These are phyloP conservation scores for Draba incana DNA, from an alignment of 345 rosid species.

Conservation along the genomic window DNA sequence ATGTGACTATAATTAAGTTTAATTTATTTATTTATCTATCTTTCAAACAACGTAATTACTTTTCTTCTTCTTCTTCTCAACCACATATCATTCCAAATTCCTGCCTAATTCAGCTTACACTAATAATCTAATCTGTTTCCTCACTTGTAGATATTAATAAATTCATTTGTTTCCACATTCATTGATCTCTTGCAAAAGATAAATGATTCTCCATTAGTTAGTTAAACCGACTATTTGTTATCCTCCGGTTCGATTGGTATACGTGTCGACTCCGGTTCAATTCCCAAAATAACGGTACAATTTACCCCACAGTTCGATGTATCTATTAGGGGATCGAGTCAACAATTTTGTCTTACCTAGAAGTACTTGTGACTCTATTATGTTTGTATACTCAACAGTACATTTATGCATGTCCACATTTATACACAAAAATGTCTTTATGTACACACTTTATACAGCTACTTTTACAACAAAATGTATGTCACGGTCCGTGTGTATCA, in stretches of 20 bases:
- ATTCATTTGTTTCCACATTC: background rate
- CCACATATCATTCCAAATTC: conserved; percentile 26
- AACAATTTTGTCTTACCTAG: conserved; percentile 39
- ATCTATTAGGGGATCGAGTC: conserved; percentile 4
- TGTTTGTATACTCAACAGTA: conserved; percentile 5
- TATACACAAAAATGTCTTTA: conserved; percentile 23
- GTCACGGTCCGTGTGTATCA: conserved; percentile 16
- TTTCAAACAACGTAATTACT: background rate
- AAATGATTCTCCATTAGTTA: background rate
- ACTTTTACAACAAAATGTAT: conserved; percentile 8
- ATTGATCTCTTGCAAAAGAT: background rate
- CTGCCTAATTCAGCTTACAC: conserved; percentile 35
- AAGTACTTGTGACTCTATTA: conserved; percentile 38
- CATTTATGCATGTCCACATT: conserved; percentile 20
- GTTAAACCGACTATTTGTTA: background rate
- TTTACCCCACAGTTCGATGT: conserved; percentile 10
- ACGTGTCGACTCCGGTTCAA: conserved; percentile 18
- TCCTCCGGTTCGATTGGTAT: conserved; percentile 10
- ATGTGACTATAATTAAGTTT: conserved; percentile 25
- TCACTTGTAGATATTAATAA: conserved; percentile 5
- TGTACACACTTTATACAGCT: conserved; percentile 16
- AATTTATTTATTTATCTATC: background rate
- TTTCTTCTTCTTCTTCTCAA: conserved; percentile 12
- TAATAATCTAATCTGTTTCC: conserved; percentile 5
- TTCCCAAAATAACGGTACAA: background rate